Conservation (phyloP, 108 stramenopile genomes). For the Schizochytrium sp. region DNA sequence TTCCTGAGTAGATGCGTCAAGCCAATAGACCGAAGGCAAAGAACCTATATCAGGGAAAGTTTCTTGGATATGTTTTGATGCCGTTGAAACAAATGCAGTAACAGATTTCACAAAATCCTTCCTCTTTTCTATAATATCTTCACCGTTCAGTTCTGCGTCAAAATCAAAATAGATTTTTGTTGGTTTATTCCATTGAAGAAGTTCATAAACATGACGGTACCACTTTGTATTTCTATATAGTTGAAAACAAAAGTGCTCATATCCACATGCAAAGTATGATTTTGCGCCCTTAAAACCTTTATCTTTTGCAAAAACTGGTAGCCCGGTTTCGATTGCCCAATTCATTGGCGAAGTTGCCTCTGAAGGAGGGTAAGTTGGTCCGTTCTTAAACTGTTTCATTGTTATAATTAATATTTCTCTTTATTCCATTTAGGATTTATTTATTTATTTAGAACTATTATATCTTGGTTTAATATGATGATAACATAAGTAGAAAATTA, state of each 20-base stretch:
- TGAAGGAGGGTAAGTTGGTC: no score
- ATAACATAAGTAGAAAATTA: no score
- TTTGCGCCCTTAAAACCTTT: not conserved
- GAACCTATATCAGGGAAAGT: no score
- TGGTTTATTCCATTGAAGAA: not conserved
- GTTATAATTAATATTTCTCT: no score
- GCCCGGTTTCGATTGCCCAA: not conserved
- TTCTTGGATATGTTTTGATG: no score
- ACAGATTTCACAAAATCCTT: not conserved
- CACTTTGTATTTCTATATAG: not conserved
- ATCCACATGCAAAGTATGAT: not conserved
- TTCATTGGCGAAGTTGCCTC: conserved; percentile 6
- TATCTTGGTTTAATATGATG: no score
- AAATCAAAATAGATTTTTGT: not conserved
- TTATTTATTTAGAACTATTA: no score
- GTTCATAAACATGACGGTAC: not conserved
- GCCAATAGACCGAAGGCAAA: not conserved
- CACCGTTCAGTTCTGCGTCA: not conserved
- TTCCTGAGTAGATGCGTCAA: not conserved
- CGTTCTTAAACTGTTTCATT: no score
- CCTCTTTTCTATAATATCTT: no score
- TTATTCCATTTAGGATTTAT: no score
- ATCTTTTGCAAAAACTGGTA: not conserved
- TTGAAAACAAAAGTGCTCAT: not conserved
- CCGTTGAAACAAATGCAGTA: not conserved